phyloP scores from a whole-genome alignment of 768 basidiomycete genomes.

The Lentinus brumalis region DNA sequence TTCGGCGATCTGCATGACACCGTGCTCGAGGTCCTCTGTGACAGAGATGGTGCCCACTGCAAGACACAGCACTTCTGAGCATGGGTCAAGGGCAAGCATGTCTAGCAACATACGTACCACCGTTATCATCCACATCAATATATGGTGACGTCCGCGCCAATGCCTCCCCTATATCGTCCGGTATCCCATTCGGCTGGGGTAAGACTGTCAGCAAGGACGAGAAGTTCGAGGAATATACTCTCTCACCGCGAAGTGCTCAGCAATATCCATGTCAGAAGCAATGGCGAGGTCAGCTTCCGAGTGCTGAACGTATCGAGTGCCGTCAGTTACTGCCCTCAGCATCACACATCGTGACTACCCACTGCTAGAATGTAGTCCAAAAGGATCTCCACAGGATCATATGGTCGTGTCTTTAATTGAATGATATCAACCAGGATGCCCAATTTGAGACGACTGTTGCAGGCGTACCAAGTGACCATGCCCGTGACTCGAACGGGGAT shows the following conservation, averaged over 20 bases:
- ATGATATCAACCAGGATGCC: too few species aligned
- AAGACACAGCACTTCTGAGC: too few species aligned
- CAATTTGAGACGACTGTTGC: too few species aligned
- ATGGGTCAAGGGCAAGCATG: not conserved
- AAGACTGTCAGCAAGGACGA: too few species aligned
- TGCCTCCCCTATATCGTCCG: not conserved
- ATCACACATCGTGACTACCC: not conserved
- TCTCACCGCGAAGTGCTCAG: too few species aligned
- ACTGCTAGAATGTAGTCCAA: not conserved
- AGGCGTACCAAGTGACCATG: too few species aligned
- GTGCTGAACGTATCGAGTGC: conserved; percentile 9
- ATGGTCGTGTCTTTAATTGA: too few species aligned
- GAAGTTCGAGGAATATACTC: too few species aligned
- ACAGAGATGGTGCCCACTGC: conserved; percentile 3
- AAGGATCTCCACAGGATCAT: not conserved
- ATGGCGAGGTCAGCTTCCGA: conserved; percentile 15
- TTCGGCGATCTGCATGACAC: not conserved
- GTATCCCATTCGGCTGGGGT: not conserved
- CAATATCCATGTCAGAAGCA: too few species aligned
- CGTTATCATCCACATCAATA: not conserved
- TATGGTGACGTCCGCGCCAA: not conserved
- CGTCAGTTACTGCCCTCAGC: not conserved
- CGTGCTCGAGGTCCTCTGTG: not conserved
- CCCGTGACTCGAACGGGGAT: too few species aligned
- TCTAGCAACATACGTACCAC: not conserved